A percentile compares a stretch with the other conserved stretches of the same genome.
Conservation (phyloP, 2,329 filamentous ascomycete genomes). For the Venturia nashicola region DNA sequence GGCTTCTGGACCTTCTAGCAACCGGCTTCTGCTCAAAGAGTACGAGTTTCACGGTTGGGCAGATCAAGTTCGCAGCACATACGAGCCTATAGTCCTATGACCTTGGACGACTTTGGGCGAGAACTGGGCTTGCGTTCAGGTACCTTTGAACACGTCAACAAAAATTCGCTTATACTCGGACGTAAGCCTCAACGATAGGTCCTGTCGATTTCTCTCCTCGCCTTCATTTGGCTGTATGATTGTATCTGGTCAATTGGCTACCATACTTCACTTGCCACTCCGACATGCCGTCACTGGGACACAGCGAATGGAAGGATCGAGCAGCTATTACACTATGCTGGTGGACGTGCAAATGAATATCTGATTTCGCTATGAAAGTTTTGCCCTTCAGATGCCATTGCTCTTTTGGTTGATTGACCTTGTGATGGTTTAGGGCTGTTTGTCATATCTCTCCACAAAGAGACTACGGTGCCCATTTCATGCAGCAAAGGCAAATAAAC, state of each 20-base stretch:
- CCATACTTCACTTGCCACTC: background rate
- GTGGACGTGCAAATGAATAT: background rate
- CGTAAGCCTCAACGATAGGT: background rate
- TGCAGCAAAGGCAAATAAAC: background rate
- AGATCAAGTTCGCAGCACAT: background rate
- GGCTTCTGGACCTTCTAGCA: background rate
- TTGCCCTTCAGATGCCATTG: background rate
- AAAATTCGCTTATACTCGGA: background rate
- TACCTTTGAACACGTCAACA: background rate
- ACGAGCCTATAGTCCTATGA: no score
- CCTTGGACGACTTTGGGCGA: background rate
- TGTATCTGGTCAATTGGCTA: background rate
- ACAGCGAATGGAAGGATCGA: background rate
- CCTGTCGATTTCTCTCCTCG: background rate
- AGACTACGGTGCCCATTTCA: background rate
- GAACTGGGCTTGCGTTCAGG: background rate
- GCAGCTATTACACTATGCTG: background rate
- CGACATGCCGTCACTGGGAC: background rate
- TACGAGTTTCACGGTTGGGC: background rate
- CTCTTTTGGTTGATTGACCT: background rate
- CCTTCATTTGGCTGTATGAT: background rate
- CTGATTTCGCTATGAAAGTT: background rate
- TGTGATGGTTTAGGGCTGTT: background rate
- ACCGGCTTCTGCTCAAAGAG: background rate
- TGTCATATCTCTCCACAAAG: background rate